Base-by-base conservation (phyloP, 768 basidiomycete species). In the Rhodotorula toruloides region DNA sequence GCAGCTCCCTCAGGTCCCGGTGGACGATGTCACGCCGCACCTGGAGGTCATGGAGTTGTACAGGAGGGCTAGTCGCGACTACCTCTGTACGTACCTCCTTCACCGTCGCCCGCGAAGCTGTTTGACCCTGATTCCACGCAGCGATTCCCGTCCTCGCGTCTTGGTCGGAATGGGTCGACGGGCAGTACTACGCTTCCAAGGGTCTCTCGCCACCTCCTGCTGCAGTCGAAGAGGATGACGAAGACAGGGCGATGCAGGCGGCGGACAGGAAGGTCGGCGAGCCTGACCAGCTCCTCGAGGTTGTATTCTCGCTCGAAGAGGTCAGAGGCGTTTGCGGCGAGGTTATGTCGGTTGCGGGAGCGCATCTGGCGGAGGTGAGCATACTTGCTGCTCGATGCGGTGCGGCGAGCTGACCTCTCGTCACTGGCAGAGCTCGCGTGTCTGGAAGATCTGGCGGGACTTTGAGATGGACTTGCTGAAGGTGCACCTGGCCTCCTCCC, bases 391-490 rank as follows among this genome's bases (percentile, higher is more conserved):
- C 42, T 19, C 36, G 5, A 14, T 9, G 13, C 14, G 13, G 16
- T 34, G 25, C 37, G 9, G 17, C 29, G 21, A 4, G 29, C 16
- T n/a, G n/a, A 4, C 19, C 14, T 43, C 19, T 7, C 47, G 21
- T 31, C n/a, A n/a, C n/a, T 34, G 56, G 14, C 74, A 91, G 90
- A 86, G 88, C 70, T 82, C 84, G 65, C 65, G 81, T 60, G 76
- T 93, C 17, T 93, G 88, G 88, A 84, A 88, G 65, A 63, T 80
- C 32, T 84, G 85, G 73, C 81, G 83, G 36, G 86, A 89, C 62
- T 92, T 89, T 87, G 87, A 88, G 73, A 74, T 87, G 49, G 83
- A 86, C 60, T 77, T 80, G 54, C 78, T 92, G 25, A 85, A 86
- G 63, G 76, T 78, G 85, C 85, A 63, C 32, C 7, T 77, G 43